These are phyloP conservation scores for Collybiopsis confluens DNA, from an alignment of 768 basidiomycete species.

Conservation along the genomic window DNA sequence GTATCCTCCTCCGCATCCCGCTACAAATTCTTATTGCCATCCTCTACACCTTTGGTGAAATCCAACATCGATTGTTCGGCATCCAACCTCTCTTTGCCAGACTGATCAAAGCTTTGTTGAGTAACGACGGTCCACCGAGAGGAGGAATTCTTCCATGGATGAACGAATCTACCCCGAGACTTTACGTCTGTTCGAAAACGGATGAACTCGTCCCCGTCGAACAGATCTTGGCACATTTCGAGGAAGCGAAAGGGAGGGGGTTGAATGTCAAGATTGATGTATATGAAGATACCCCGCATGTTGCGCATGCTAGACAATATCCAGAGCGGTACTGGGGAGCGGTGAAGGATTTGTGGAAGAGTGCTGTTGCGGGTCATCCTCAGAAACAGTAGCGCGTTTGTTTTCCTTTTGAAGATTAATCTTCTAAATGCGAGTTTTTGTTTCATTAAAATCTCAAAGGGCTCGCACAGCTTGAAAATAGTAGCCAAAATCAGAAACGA, in stretches of 20 bases:
- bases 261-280: slow-evolving; percentile 27
- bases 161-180: slow-evolving; percentile 30
- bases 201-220: slow-evolving; percentile 35
- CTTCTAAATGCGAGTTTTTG: no score
- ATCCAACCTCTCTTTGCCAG: slow-evolving; percentile 16
- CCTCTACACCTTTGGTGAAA: slow-evolving; percentile 19
- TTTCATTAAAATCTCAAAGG: no score
- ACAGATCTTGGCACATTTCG: slow-evolving; percentile 34
- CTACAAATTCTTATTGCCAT: slow-evolving; percentile 21
- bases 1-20: slow-evolving; percentile 20
- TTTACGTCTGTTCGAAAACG: slow-evolving; percentile 41
- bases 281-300: slow-evolving; percentile 41
- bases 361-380: no score
- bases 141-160: slow-evolving; percentile 33
- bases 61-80: slow-evolving; percentile 21
- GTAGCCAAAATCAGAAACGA: no score
- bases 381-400: no score
- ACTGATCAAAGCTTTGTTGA: slow-evolving; percentile 25
- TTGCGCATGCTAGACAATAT: slow-evolving; percentile 39
- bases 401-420: no score
- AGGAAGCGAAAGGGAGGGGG: slow-evolving; percentile 25
- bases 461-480: no score
- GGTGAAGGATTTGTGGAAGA: slow-evolving; percentile 32
- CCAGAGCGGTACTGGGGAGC: slow-evolving; percentile 42
- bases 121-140: slow-evolving; percentile 13